A percentile compares a stretch with the other conserved stretches of the same genome.
Conservation (phyloP, 805 yeast genomes). For the Wickerhamomyces alni region DNA sequence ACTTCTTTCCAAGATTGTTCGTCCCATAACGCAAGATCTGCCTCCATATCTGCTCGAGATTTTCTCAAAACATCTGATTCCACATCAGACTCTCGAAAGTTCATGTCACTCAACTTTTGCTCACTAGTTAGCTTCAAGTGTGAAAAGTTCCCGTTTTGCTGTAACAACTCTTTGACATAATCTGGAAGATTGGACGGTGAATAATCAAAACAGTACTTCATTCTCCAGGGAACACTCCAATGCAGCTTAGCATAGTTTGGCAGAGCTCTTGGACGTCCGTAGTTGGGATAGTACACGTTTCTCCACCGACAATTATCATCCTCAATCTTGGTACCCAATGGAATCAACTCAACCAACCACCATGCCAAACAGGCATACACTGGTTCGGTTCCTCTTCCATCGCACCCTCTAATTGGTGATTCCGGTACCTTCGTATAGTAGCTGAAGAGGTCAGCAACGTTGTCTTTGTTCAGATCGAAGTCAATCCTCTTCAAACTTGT, state of each 20-base stretch:
- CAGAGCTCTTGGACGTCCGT: conserved; percentile 46
- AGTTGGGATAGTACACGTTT: conserved; percentile 44
- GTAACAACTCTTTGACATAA: conserved; percentile 23
- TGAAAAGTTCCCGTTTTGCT: conserved; percentile 6
- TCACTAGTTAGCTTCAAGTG: no score
- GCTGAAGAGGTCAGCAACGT: conserved; percentile 7
- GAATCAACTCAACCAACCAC: conserved; percentile 63
- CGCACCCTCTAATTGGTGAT: conserved; percentile 24
- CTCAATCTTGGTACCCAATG: conserved; percentile 47
- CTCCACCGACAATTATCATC: conserved; percentile 44
- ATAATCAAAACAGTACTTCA: conserved; percentile 40
- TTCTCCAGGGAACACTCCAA: conserved; percentile 60
- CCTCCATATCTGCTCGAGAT: conserved; percentile 9
- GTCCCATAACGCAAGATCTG: conserved; percentile 23
- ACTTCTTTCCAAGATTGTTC: conserved; percentile 22
- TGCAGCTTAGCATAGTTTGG: conserved; percentile 45
- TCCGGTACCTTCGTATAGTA: conserved; percentile 18
- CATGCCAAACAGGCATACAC: conserved; percentile 32
- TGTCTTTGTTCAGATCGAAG: conserved; percentile 4
- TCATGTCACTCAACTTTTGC: no score
- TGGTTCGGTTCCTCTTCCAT: conserved; percentile 32
- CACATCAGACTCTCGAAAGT: no score
- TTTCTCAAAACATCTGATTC: conserved; percentile 5
- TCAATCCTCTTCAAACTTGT: conserved; percentile 12
- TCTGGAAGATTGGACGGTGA: conserved; percentile 39